These are phyloP conservation scores for Camellia granthamiana DNA, from an alignment of 148 eudicot genomes.

Conservation along the genomic window DNA sequence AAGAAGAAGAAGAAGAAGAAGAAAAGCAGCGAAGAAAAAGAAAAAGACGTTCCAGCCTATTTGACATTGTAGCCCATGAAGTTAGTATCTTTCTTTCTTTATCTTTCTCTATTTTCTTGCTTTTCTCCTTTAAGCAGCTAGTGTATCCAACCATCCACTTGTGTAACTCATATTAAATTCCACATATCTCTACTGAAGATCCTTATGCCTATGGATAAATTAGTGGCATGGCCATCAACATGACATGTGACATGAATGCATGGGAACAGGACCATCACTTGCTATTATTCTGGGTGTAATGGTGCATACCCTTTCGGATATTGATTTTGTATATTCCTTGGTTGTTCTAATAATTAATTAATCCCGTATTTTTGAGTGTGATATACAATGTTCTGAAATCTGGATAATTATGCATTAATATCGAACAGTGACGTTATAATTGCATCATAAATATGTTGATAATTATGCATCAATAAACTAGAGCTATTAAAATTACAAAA, in stretches of 20 bases:
- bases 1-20: too few relatives aligned
- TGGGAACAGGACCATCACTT: not conserved
- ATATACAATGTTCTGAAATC: too few relatives aligned
- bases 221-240: not conserved
- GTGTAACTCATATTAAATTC: not conserved
- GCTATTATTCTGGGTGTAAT: not conserved
- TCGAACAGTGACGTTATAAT: too few relatives aligned
- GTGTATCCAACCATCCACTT: not conserved
- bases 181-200: not conserved
- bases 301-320: not conserved
- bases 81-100: slow-evolving; percentile 23
- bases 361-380: not conserved
- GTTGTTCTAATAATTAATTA: not conserved
- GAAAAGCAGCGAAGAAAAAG: slow-evolving; percentile 13
- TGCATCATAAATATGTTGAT: too few relatives aligned
- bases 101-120: not conserved
- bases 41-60: slow-evolving; percentile 79
- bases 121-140: not conserved
- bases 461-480: too few relatives aligned
- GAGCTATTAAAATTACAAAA: too few relatives aligned
- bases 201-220: slow-evolving; percentile 6
- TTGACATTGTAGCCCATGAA: slow-evolving; percentile 79
- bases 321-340: not conserved
- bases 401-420: too few relatives aligned
- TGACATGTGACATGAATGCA: slow-evolving; percentile 3